Base-by-base conservation (phyloP, 805 yeast species). In the Candida arabinofermentans region DNA sequence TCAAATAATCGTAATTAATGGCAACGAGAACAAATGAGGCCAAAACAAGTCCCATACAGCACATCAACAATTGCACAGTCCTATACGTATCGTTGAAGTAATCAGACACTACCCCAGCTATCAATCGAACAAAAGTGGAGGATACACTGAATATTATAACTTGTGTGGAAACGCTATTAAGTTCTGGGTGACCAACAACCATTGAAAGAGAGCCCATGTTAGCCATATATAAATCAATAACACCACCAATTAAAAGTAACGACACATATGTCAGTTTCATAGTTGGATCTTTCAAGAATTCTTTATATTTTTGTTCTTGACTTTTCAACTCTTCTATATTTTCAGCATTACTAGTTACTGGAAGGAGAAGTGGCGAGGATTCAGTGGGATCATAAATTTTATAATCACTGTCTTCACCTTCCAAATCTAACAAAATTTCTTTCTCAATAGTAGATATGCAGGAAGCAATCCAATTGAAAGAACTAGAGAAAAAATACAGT, bases 141-240 rank as follows among this genome's bases (percentile, higher is more conserved):
- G 75, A 72, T 1, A 75, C 55, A 2, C 85, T 82, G 53, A 74
- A 81, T 24, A 75, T 50, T 29, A 79, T 74, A n/a, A 80, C 88
- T 56, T 71, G 83, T 43, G 61, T 61, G 16, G 73, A 65, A 29
- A 70, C 61, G 10, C 49, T 51, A 8, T 17, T 30, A 9, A 13
- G 18, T 10, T 43, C 35, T 2, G 26, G 36, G 4, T 42, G 40
- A 3, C 63, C 59, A 8, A 70, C 55, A 27, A 74, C 59, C 31
- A 66, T 61, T 12, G 81, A 61, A 12, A 90, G 66, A 7, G 89
- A 45, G 1, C 91, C 93, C 72, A 90, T 73, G 57, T 89, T 86
- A 41, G 88, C 85, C 48, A 86, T 78, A 60, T 77, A 88, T 71
- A 87, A 79, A 54, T 90, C 98, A 42, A 86, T 66, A 0, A 96